Conservation (phyloP, 139 green algal species). For the Chlamydomonas schloesseri region DNA sequence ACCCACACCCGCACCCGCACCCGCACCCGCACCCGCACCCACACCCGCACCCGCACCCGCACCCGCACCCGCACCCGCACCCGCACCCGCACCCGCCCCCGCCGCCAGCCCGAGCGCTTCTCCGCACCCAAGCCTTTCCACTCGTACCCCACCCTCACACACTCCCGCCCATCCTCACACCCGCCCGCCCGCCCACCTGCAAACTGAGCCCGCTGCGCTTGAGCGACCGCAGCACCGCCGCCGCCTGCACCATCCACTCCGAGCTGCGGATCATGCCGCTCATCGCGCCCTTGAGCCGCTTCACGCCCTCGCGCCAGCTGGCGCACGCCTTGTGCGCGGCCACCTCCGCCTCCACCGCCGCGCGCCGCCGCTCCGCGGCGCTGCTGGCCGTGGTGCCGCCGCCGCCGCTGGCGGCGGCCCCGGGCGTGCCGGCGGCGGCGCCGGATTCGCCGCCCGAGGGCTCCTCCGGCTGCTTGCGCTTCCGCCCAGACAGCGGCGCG, state of each 20-base stretch:
- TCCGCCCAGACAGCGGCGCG: not conserved
- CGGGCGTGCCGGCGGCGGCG: not conserved
- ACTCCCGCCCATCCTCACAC: too few species aligned
- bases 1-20: too few species aligned
- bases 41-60: too few species aligned
- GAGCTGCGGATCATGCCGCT: not conserved
- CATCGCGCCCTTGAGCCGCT: not conserved
- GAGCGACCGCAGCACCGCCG: not conserved
- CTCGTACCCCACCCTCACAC: too few species aligned
- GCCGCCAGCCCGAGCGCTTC: too few species aligned
- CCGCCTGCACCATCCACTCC: not conserved
- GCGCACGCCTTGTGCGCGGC: not conserved
- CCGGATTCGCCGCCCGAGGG: not conserved
- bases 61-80: too few species aligned
- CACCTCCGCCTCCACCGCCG: not conserved
- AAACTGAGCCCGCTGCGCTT: not conserved
- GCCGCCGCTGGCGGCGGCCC: not conserved
- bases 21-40: too few species aligned
- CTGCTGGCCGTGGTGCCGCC: too few species aligned
- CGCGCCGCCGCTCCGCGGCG: not conserved
- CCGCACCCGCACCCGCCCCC: too few species aligned
- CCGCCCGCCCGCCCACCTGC: too few species aligned
- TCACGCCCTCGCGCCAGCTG: not conserved
- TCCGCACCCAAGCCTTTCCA: too few species aligned
- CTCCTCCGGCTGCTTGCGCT: constrained; percentile 9